phyloP scores from a whole-genome alignment of 2,329 filamentous ascomycete species.

The Pseudogymnoascus sp. region DNA sequence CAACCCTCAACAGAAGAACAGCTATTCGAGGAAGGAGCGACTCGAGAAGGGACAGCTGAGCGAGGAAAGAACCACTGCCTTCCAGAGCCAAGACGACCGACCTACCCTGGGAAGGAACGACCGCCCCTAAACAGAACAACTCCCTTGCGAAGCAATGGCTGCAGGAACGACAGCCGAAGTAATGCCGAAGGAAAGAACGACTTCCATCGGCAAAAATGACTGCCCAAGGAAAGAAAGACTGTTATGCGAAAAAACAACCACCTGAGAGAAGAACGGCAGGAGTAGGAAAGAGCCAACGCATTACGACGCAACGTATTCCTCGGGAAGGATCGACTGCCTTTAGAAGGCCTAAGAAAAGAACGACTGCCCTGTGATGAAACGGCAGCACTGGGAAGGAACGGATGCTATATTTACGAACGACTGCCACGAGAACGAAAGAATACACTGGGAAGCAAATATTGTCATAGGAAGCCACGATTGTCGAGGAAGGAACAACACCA shows the following conservation, averaged over 20 bases:
- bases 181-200: not conserved
- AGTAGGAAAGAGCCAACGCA: not conserved
- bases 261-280: too few relatives aligned
- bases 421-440: not conserved
- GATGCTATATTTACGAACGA: not conserved
- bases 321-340: not conserved
- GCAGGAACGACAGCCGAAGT: not conserved
- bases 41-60: not conserved
- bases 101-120: not conserved
- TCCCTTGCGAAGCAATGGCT: not conserved
- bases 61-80: not conserved
- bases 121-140: not conserved
- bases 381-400: not conserved
- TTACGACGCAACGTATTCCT: not conserved
- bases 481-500: not conserved
- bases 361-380: not conserved
- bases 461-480: not conserved
- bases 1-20: not conserved
- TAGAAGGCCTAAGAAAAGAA: not conserved
- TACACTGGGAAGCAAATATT: not conserved
- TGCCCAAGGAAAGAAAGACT: not conserved
- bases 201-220: not conserved
- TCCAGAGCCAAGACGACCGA: not conserved
- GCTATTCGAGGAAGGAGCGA: not conserved
- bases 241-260: too few relatives aligned